These are phyloP conservation scores for Fomitopsis betulina DNA, from an alignment of 1,284 basidiomycete genomes.

Conservation along the genomic window DNA sequence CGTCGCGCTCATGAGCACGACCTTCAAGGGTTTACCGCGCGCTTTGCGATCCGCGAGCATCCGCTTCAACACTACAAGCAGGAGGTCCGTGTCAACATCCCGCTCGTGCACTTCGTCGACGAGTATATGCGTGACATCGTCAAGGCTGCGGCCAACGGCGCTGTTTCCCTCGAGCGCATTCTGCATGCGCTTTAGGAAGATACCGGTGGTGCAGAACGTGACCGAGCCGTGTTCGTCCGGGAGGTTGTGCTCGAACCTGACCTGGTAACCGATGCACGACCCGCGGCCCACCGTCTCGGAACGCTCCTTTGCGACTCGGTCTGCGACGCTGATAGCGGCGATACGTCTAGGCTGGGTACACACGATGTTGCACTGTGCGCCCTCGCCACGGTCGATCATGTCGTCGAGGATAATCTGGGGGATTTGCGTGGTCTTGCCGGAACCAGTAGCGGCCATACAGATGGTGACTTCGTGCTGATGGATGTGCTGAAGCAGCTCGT, in stretches of 20 bases:
- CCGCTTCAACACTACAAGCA: conserved; percentile 89
- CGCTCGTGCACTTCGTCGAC: conserved; percentile 98
- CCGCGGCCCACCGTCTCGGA: conserved; percentile 69
- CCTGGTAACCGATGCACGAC: conserved; percentile 84
- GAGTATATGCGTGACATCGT: conserved; percentile 86
- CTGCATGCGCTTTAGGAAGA: conserved; percentile 89
- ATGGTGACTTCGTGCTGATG: conserved; percentile 84
- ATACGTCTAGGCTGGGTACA: conserved; percentile 94
- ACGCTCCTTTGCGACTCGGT: conserved; percentile 89
- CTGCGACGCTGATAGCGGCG: conserved; percentile 90
- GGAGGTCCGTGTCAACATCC: conserved; percentile 90
- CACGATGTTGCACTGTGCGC: conserved; percentile 86
- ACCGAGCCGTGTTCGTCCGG: conserved; percentile 84
- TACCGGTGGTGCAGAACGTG: conserved; percentile 93
- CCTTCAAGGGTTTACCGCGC: conserved; percentile 76
- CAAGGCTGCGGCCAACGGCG: conserved; percentile 47
- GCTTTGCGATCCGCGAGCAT: conserved; percentile 75
- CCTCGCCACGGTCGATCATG: conserved; percentile 74
- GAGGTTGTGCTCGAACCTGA: conserved; percentile 83
- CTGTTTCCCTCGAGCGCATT: conserved; percentile 55
- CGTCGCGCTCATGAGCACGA: conserved; percentile 95
- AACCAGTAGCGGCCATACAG: conserved; percentile 93
- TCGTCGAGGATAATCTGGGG: conserved; percentile 92
- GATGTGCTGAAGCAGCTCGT: conserved; percentile 69
- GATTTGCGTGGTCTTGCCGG: conserved; percentile 95